Base-by-base conservation (phyloP, 177 flowering plant genomes). In the Vitis hybrid region DNA sequence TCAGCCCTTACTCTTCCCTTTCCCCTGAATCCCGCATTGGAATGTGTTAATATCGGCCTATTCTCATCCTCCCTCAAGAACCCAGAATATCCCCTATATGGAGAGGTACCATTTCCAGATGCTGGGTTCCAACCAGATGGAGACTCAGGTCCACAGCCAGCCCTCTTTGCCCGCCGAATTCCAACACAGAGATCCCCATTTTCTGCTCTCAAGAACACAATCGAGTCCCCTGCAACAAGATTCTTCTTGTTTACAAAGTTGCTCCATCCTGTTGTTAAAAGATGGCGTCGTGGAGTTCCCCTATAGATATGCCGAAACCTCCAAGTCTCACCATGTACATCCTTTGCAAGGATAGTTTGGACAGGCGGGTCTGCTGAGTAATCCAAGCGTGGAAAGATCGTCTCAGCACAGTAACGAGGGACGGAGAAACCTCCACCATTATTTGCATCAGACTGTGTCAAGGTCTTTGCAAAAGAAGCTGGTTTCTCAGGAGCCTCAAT, bases 371-470 rank as follows among this genome's bases (percentile, higher is more conserved):
- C 88, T 5, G 84, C 91, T 13, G 79, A 64, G 62, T 86, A 86
- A 76, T 88, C 88, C 76, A 88, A 56, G 54, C 80, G 68, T 0
- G 89, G 91, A 52, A 88, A 88, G 17, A 88, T 83, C 2, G 91
- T 86, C 78, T 88, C 91, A 0, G 91, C 91, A 54, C 91, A 88
- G 11, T 86, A 88, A 17, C 88, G 79, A 1, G 91, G 91, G 7
- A 88, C 91, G 17, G 91, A 88, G 74, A 88, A 88, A 2, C 91
- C 91, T 2, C 91, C 91, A n/a, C 91, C 91, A 66, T 88, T 88
- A 66, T 88, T 88, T 2, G 91, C 91, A 75, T 88, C 91, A 50
- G 91, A 88, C 49, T 88, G 91, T 0, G 91, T 88, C 72, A 88
- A 74, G 1, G 89, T 88, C 78, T 88, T 88, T 0, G 88, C 88